phyloP scores from a whole-genome alignment of 257 asterid species.

The Solanum boliviense region DNA sequence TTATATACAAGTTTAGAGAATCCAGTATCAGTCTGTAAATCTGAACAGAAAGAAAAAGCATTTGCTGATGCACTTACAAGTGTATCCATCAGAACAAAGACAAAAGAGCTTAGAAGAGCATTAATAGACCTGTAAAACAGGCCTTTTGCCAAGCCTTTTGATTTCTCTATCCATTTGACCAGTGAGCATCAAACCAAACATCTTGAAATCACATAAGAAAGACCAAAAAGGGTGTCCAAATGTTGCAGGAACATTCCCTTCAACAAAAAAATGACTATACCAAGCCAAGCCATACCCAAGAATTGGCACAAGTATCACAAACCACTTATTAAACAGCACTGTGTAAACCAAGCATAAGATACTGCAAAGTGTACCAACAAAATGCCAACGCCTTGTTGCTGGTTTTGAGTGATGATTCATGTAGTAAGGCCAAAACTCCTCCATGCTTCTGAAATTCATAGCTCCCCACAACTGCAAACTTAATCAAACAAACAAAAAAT shows the following conservation, averaged over 20 bases:
- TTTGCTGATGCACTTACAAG: slow-evolving; percentile 12
- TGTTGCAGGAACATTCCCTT: slow-evolving; percentile 82
- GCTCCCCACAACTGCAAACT: slow-evolving; percentile 6
- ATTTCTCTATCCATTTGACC: slow-evolving; percentile 93
- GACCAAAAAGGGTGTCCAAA: slow-evolving; percentile 98
- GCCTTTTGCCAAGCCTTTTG: slow-evolving; percentile 99
- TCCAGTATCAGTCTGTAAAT: background rate
- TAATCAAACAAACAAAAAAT: background rate
- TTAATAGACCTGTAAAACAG: slow-evolving; percentile 62
- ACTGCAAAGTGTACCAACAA: slow-evolving; percentile 79
- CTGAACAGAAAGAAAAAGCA: background rate
- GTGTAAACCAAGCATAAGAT: slow-evolving; percentile 60
- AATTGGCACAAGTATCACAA: slow-evolving; percentile 53
- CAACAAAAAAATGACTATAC: slow-evolving; percentile 96
- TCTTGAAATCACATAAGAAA: slow-evolving; percentile 76
- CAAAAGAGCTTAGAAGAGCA: background rate
- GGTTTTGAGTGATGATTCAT: slow-evolving; percentile 82
- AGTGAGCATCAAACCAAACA: slow-evolving; percentile 94
- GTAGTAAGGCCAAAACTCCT: slow-evolving; percentile 90
- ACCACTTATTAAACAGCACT: slow-evolving; percentile 67
- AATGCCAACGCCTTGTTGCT: slow-evolving; percentile 93
- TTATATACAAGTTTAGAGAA: background rate
- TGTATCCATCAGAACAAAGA: background rate
- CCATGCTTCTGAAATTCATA: slow-evolving; percentile 86
- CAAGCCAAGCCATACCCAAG: slow-evolving; percentile 86